Evolutionary conservation across 805 yeast genomes (phyloP).

Genomic region (Kuraishia ogatae): DNA sequence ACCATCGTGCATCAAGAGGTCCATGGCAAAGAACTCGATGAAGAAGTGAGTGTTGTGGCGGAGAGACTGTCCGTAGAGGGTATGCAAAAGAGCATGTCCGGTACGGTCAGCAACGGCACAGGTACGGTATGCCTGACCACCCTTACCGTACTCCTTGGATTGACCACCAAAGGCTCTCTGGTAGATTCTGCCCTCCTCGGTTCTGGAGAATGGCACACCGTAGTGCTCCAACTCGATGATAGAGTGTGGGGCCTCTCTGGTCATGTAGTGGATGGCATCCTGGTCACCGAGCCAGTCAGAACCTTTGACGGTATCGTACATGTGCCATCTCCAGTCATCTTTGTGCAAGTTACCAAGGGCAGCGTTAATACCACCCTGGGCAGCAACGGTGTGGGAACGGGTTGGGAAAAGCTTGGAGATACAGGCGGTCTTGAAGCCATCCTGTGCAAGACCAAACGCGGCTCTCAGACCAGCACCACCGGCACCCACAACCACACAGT

Average conservation of each 20-base stretch:
- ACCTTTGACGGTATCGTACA: conserved; percentile 99
- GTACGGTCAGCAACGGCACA: conserved; percentile 99
- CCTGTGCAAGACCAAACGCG: conserved; percentile 94
- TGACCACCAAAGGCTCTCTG: conserved; percentile 99
- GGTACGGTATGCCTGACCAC: conserved; percentile 98
- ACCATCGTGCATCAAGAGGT: conserved; percentile 89
- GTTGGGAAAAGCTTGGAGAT: conserved; percentile 95
- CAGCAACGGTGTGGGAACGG: conserved; percentile 97
- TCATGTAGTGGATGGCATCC: conserved; percentile 98
- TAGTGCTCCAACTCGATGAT: conserved; percentile 95
- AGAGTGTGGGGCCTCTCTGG: conserved; percentile 93
- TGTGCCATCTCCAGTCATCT: conserved; percentile 99
- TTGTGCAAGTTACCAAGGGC: conserved; percentile 98
- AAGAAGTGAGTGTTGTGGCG: conserved; percentile 97
- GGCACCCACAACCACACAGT: conserved; percentile 96
- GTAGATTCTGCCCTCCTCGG: conserved; percentile 91
- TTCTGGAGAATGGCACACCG: conserved; percentile 98
- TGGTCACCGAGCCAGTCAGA: conserved; percentile 99
- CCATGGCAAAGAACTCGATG: conserved; percentile 95
- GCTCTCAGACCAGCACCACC: conserved; percentile 99
- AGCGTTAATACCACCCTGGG: conserved; percentile 99
- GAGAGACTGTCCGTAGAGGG: conserved; percentile 92
- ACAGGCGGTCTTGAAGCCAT: conserved; percentile 97
- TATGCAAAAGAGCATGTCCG: conserved; percentile 94
- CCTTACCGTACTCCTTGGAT: conserved; percentile 89